These are phyloP conservation scores for Cardiospermum halicacabum DNA, from an alignment of 345 rosid species.

Conservation along the genomic window DNA sequence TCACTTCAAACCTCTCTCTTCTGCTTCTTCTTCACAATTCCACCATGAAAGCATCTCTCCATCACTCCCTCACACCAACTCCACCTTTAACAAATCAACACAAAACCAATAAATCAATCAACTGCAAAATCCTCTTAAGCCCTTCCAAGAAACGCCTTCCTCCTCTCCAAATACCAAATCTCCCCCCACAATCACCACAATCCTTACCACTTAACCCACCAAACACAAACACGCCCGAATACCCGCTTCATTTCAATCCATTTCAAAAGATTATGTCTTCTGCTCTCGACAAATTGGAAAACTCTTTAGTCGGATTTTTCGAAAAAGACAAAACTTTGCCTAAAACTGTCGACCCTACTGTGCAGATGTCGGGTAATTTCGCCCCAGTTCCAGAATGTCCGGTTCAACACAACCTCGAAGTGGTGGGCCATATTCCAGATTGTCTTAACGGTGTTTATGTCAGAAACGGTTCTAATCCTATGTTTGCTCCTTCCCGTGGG, in stretches of 20 bases:
- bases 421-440: constrained; percentile 49
- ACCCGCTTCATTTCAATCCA: constrained; percentile 25
- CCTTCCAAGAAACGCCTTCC: constrained; percentile 19
- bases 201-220: neutral
- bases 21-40: neutral
- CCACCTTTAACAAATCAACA: neutral
- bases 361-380: constrained; percentile 63
- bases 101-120: constrained; percentile 3
- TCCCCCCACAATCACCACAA: neutral
- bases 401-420: constrained; percentile 46
- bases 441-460: constrained; percentile 53
- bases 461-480: constrained; percentile 79
- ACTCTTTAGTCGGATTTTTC: constrained; percentile 19
- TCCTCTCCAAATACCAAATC: neutral
- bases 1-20: no score
- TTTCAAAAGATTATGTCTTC: constrained; percentile 34
- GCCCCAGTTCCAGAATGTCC: constrained; percentile 69
- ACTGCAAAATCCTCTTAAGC: constrained; percentile 22
- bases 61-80: neutral
- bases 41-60: constrained; percentile 21
- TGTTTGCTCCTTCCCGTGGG: constrained; percentile 48
- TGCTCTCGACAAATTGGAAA: constrained; percentile 38
- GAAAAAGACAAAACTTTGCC: constrained; percentile 31
- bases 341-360: constrained; percentile 33
- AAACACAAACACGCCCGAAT: neutral